Conservation (phyloP, 2,329 filamentous ascomycete genomes). For the Diatrype stigma region DNA sequence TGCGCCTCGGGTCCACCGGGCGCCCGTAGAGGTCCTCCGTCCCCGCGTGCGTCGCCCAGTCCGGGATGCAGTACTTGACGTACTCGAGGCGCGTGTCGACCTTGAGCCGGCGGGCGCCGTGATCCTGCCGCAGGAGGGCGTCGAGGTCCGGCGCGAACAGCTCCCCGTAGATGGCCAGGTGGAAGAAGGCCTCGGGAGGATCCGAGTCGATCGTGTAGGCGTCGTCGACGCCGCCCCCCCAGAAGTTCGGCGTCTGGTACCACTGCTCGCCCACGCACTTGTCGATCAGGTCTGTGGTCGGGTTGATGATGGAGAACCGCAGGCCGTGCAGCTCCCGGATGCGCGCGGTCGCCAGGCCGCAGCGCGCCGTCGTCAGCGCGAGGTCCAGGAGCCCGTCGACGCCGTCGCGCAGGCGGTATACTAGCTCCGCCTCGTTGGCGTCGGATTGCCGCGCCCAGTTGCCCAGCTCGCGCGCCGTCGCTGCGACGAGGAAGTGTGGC, state of each 20-base stretch:
- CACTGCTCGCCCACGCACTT: constrained; percentile 1
- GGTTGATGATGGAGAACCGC: constrained; percentile 7
- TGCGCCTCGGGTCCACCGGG: constrained; percentile 27
- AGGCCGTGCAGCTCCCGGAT: constrained; percentile 12
- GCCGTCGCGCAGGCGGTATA: constrained; percentile 6
- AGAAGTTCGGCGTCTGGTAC: too few species aligned
- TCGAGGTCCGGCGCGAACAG: constrained; percentile 16
- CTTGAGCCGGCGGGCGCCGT: not conserved
- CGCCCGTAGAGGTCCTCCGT: constrained; percentile 47
- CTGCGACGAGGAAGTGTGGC: constrained; percentile 11
- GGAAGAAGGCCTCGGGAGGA: constrained; percentile 3
- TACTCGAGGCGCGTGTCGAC: constrained; percentile 12
- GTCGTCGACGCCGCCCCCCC: constrained; percentile 5
- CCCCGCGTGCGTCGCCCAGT: not conserved
- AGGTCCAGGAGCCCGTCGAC: constrained; percentile 12
- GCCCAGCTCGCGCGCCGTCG: constrained; percentile 10
- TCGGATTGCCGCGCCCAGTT: constrained; percentile 11
- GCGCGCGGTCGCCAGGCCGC: constrained; percentile 11
- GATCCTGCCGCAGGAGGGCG: constrained; percentile 1
- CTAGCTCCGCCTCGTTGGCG: constrained; percentile 11
- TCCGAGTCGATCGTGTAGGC: constrained; percentile 7
- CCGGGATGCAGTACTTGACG: constrained; percentile 12
- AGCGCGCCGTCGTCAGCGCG: constrained; percentile 9
- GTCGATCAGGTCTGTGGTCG: not conserved
- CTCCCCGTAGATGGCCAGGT: constrained; percentile 15